A percentile compares a stretch with the other conserved stretches of the same genome.
These are phyloP conservation scores for Chamaenerion angustifolium DNA, from an alignment of 345 rosid genomes.

Conservation along the genomic window DNA sequence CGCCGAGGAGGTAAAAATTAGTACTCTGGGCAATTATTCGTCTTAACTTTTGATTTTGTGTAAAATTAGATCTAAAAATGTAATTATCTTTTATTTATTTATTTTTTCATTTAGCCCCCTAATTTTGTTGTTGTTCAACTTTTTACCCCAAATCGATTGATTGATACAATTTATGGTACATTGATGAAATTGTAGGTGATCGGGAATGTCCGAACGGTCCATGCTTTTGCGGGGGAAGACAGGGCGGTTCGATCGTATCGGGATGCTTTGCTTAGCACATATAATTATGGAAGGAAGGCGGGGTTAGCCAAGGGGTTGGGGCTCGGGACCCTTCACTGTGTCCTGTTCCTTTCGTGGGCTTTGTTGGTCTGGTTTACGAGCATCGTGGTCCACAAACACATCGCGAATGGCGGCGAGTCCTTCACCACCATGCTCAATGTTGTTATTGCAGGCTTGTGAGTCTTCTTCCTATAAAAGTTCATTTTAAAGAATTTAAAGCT, in stretches of 20 bases:
- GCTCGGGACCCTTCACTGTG: conserved; percentile 72
- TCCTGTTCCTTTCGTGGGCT: conserved; percentile 85
- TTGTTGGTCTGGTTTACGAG: conserved; percentile 93
- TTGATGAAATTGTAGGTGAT: conserved; percentile 41
- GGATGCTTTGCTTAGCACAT: conserved; percentile 60
- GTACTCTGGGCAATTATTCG: no score
- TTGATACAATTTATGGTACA: neutral
- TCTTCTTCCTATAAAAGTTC: neutral
- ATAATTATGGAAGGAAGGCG: conserved; percentile 62
- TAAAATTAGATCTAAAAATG: no score
- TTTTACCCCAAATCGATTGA: neutral
- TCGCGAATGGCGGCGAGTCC: conserved; percentile 77
- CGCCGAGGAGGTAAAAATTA: conserved; percentile 67
- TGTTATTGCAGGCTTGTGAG: conserved; percentile 89
- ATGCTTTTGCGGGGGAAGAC: conserved; percentile 93
- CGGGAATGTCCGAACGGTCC: conserved; percentile 92
- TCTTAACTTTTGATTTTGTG: no score
- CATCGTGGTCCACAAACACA: conserved; percentile 63
- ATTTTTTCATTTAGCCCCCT: no score
- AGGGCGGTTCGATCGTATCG: conserved; percentile 57
- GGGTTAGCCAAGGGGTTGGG: conserved; percentile 92
- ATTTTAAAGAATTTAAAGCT: no score
- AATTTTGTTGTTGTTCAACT: neutral
- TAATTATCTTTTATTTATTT: no score
- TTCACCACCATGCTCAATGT: conserved; percentile 99